Evolutionary conservation across 2,329 filamentous ascomycete genomes (phyloP).

Genomic region (Hortaea sp.): DNA sequence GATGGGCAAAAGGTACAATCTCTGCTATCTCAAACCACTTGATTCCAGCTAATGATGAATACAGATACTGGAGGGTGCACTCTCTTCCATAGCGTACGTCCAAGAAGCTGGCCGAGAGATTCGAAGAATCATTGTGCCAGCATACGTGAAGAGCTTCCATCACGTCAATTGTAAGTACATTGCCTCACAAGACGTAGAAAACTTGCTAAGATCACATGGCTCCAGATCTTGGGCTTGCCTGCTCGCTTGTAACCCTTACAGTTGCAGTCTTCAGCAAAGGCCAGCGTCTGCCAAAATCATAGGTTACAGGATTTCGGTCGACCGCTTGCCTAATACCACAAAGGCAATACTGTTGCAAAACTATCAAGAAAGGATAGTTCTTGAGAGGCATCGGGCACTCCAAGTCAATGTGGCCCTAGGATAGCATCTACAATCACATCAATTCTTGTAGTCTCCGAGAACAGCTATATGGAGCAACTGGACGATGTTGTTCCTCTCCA

Average conservation of each 20-base stretch:
- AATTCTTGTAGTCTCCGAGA: no score
- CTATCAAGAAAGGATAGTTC: no score
- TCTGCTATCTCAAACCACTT: neutral
- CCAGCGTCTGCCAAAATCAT: neutral
- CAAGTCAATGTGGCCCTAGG: no score
- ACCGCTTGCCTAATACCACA: no score
- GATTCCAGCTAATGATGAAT: neutral
- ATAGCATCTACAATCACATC: no score
- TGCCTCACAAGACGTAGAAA: neutral
- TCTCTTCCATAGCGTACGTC: constrained; percentile 33
- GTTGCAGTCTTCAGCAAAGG: constrained; percentile 3
- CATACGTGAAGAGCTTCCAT: constrained; percentile 19
- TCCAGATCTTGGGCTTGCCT: constrained; percentile 5
- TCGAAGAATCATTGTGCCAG: constrained; percentile 14
- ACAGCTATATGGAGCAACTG: no score
- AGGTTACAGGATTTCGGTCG: no score
- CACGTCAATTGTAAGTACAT: constrained; percentile 15
- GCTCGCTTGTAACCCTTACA: constrained; percentile 1
- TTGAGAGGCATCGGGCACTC: no score
- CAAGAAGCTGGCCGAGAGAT: constrained; percentile 12
- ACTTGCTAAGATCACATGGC: neutral
- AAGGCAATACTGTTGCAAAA: no score
- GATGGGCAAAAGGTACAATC: constrained; percentile 17
- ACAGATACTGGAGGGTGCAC: constrained; percentile 34
- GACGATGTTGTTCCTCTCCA: no score